Percentiles rank a stretch among this genome's conserved stretches.
Conservation (phyloP, 495 filamentous ascomycete species). For the Daldinia caldariorum region DNA sequence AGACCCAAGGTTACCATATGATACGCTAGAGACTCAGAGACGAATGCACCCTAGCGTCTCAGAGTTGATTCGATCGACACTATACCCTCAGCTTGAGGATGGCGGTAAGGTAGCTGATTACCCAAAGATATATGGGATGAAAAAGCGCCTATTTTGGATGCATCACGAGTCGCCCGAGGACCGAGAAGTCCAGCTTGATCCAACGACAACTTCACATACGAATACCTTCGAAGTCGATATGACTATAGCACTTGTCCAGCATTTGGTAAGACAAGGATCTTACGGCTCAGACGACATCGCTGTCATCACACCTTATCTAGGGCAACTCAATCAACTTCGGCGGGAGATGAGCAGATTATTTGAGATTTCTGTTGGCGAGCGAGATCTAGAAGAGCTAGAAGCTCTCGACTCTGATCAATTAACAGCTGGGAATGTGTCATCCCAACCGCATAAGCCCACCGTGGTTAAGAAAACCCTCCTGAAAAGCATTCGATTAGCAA, state of each 20-base stretch:
- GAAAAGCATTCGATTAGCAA: slow-evolving; percentile 74
- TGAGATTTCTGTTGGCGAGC: slow-evolving; percentile 72
- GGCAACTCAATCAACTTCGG: slow-evolving; percentile 73
- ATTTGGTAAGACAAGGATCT: slow-evolving; percentile 75
- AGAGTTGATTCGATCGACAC: slow-evolving; percentile 66
- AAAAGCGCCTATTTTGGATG: slow-evolving; percentile 75
- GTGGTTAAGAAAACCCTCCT: slow-evolving; percentile 63
- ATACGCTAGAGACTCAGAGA: slow-evolving; percentile 70
- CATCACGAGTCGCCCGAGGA: slow-evolving; percentile 71
- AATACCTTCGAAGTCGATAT: slow-evolving; percentile 77
- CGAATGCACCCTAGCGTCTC: slow-evolving; percentile 82
- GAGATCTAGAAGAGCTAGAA: slow-evolving; percentile 70
- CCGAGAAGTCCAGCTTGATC: slow-evolving; percentile 51
- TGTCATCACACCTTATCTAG: slow-evolving; percentile 79
- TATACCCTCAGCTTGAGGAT: slow-evolving; percentile 75
- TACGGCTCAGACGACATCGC: slow-evolving; percentile 76
- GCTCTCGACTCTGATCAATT: slow-evolving; percentile 54
- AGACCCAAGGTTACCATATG: slow-evolving; percentile 61
- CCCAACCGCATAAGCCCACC: slow-evolving; percentile 10
- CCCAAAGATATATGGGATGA: slow-evolving; percentile 72
- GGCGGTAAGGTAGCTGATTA: slow-evolving; percentile 59
- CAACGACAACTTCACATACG: slow-evolving; percentile 65
- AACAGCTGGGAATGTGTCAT: slow-evolving; percentile 39
- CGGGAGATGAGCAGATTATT: slow-evolving; percentile 60
- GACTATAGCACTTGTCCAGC: slow-evolving; percentile 70